Conservation (phyloP, 192 early-diverging fungal genomes). For the Coemansia sp. region DNA sequence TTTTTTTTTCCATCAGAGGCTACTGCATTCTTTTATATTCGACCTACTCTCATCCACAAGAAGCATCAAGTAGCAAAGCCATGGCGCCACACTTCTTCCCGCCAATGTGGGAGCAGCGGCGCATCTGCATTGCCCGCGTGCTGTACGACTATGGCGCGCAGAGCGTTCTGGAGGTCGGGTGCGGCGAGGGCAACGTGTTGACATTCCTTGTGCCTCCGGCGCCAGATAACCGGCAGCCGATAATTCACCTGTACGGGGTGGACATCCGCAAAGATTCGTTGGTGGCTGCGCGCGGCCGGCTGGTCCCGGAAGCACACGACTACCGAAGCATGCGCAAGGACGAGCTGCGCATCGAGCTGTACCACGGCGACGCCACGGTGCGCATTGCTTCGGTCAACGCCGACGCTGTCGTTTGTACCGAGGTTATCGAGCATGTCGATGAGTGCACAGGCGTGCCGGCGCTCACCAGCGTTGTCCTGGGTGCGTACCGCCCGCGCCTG, state of each 20-base stretch:
- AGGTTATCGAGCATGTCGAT: conserved; percentile 86
- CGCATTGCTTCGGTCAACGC: conserved; percentile 7
- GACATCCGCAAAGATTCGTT: conserved; percentile 62
- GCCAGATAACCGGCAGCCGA: conserved; percentile 54
- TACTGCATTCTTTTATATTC: neutral
- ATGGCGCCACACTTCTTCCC: conserved; percentile 54
- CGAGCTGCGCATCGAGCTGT: conserved; percentile 63
- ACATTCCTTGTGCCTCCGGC: conserved; percentile 58
- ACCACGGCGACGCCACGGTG: conserved; percentile 57
- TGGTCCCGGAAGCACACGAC: conserved; percentile 65
- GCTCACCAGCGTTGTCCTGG: conserved; percentile 66
- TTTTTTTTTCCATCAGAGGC: neutral
- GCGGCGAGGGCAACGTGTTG: conserved; percentile 78
- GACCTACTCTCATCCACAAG: too few species aligned
- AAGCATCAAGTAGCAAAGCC: neutral
- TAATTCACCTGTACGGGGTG: conserved; percentile 67
- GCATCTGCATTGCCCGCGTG: conserved; percentile 59
- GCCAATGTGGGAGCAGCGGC: conserved; percentile 83
- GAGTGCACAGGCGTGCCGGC: conserved; percentile 50
- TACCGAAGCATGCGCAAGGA: conserved; percentile 59
- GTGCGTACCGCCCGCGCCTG: conserved; percentile 65
- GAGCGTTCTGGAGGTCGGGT: conserved; percentile 80
- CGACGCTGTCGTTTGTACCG: conserved; percentile 77
- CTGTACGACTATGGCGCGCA: conserved; percentile 56
- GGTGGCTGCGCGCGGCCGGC: conserved; percentile 43